These are phyloP conservation scores for Craterostigma plantagineum DNA, from an alignment of 257 asterid genomes.

Conservation along the genomic window DNA sequence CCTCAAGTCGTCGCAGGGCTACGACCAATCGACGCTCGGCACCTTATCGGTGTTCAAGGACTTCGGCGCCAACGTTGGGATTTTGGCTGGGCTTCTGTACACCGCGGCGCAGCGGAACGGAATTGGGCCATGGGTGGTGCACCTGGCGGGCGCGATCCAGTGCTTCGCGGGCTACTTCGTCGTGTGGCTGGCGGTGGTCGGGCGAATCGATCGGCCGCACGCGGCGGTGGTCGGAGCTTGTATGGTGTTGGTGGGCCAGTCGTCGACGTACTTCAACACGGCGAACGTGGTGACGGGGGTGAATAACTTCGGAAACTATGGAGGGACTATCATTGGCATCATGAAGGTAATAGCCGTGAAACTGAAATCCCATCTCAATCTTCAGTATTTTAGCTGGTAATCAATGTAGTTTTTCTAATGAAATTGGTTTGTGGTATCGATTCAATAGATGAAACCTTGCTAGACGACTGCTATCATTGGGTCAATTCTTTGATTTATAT, in stretches of 20 bases:
- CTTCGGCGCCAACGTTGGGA: constrained; percentile 75
- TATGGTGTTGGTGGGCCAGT: constrained; percentile 45
- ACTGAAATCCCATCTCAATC: not conserved
- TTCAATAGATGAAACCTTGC: too few species aligned
- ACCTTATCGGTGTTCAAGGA: constrained; percentile 74
- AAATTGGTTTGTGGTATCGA: too few species aligned
- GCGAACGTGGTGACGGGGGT: constrained; percentile 48
- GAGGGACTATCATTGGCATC: constrained; percentile 46
- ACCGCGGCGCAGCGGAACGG: constrained; percentile 18
- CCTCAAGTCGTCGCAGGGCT: constrained; percentile 56
- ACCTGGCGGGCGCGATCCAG: constrained; percentile 50
- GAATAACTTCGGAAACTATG: constrained; percentile 28
- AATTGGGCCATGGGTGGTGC: constrained; percentile 64
- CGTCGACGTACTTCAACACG: constrained; percentile 39
- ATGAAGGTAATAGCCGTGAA: constrained; percentile 31
- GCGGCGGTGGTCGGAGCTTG: constrained; percentile 25
- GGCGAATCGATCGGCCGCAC: constrained; percentile 20
- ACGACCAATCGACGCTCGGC: constrained; percentile 65
- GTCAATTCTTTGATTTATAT: too few species aligned
- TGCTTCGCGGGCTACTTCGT: constrained; percentile 75
- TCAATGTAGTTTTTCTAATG: too few species aligned
- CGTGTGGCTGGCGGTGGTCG: constrained; percentile 38
- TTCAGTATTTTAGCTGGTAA: too few species aligned
- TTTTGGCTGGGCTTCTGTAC: constrained; percentile 67
- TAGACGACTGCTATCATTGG: too few species aligned